phyloP scores from a whole-genome alignment of 1,139 yeast genomes.

The Meyerozyma athensensis region DNA sequence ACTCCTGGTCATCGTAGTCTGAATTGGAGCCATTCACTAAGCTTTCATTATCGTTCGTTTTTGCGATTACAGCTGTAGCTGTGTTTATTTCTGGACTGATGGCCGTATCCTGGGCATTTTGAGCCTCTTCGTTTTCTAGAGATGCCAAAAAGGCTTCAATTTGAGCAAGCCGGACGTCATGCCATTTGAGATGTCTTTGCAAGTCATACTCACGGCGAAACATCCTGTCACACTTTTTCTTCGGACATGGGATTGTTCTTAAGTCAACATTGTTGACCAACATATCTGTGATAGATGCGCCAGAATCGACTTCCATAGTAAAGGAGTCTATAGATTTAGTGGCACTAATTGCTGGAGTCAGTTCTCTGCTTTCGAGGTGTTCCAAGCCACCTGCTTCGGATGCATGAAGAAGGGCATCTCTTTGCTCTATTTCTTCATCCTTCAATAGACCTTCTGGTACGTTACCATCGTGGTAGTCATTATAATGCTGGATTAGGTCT shows the following conservation, averaged over 20 bases:
- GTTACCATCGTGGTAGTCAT: constrained; percentile 37
- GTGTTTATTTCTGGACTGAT: neutral
- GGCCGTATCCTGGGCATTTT: neutral
- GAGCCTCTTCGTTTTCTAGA: constrained; percentile 14
- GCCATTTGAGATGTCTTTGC: constrained; percentile 53
- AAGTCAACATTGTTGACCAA: constrained; percentile 31
- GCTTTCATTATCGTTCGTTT: neutral
- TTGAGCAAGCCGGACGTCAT: constrained; percentile 32
- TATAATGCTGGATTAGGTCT: constrained; percentile 41
- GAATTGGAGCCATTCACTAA: constrained; percentile 1
- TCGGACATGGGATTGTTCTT: constrained; percentile 41
- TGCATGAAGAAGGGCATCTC: constrained; percentile 19
- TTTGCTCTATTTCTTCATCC: constrained; percentile 19
- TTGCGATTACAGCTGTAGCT: neutral
- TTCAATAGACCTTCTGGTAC: constrained; percentile 31
- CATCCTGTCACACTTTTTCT: constrained; percentile 40
- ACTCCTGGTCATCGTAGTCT: constrained; percentile 14
- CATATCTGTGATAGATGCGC: constrained; percentile 29
- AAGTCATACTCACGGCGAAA: constrained; percentile 48
- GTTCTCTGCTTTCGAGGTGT: constrained; percentile 9
- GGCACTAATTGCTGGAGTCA: constrained; percentile 15
- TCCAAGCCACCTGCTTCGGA: constrained; percentile 9
- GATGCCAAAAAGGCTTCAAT: constrained; percentile 30
- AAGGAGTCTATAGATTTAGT: constrained; percentile 25
- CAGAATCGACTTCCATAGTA: constrained; percentile 14